Evolutionary conservation across 805 yeast species (phyloP).

Genomic region (Sungouiella blattae): DNA sequence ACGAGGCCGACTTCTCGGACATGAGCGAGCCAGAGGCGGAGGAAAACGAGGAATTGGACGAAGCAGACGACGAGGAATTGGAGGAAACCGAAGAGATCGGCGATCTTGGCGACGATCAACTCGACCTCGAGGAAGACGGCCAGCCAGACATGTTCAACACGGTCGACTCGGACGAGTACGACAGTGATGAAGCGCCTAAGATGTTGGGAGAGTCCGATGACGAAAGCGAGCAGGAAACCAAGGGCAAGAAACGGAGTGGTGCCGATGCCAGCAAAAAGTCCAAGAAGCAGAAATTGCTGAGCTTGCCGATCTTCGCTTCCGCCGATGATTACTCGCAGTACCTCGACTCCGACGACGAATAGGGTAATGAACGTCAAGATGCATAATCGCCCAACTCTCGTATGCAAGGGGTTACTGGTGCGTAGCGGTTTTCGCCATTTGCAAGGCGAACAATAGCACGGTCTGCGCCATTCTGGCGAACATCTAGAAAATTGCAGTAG

Average conservation of each 20-base stretch:
- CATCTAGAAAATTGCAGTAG: too few relatives aligned
- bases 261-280: conserved; percentile 26
- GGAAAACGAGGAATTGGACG: conserved; percentile 30
- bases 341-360: conserved; percentile 61
- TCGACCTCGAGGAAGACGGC: conserved; percentile 14
- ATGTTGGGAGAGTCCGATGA: conserved; percentile 18
- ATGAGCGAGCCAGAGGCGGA: conserved; percentile 40
- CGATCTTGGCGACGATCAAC: conserved; percentile 17
- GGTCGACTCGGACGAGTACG: conserved; percentile 8
- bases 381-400: too few relatives aligned
- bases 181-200: conserved; percentile 13
- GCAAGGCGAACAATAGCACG: too few relatives aligned
- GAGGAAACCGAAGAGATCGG: conserved; percentile 30
- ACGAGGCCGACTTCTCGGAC: conserved; percentile 41
- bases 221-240: conserved; percentile 32
- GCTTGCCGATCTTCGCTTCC: conserved; percentile 81
- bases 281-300: conserved; percentile 57
- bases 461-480: too few relatives aligned
- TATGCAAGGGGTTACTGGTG: too few relatives aligned
- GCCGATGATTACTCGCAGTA: conserved; percentile 83
- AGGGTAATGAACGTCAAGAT: too few relatives aligned
- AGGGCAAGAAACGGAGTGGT: conserved; percentile 17
- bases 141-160: conserved; percentile 21
- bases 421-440: too few relatives aligned
- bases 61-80: conserved; percentile 18